These are phyloP conservation scores for Candida sanyaensis DNA, from an alignment of 1,139 yeast species.

Conservation along the genomic window DNA sequence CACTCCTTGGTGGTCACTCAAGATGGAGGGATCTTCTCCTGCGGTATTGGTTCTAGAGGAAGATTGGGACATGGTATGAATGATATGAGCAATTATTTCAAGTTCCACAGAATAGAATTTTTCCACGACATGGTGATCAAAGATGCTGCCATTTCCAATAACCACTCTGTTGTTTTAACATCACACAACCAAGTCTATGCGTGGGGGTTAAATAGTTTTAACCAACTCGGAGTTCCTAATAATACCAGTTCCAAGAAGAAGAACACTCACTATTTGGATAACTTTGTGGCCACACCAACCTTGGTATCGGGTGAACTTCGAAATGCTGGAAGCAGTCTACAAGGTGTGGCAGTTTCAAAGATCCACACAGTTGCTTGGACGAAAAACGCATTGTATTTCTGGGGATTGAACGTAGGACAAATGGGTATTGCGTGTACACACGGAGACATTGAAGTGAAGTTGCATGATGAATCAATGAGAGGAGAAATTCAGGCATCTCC, in stretches of 20 bases:
- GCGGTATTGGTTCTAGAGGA: conserved; percentile 75
- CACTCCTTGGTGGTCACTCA: conserved; percentile 65
- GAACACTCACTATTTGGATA: conserved; percentile 30
- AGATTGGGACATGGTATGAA: conserved; percentile 61
- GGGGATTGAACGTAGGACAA: conserved; percentile 91
- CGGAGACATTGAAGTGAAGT: conserved; percentile 26
- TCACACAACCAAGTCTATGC: conserved; percentile 55
- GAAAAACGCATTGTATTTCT: conserved; percentile 52
- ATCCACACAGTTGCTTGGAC: conserved; percentile 71
- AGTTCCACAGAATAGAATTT: conserved; percentile 35
- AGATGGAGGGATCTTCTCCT: conserved; percentile 54
- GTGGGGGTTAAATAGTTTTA: conserved; percentile 76
- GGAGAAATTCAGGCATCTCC: conserved; percentile 47
- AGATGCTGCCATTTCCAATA: conserved; percentile 57
- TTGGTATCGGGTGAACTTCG: conserved; percentile 52
- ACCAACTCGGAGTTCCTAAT: conserved; percentile 64
- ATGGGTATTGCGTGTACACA: conserved; percentile 55
- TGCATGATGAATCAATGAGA: conserved; percentile 28
- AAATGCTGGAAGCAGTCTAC: conserved; percentile 23
- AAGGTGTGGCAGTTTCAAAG: conserved; percentile 68
- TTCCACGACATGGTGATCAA: conserved; percentile 27
- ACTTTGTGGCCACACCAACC: conserved; percentile 49
- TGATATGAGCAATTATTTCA: conserved; percentile 34
- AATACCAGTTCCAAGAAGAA: conserved; percentile 19
- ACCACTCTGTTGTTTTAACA: conserved; percentile 64